phyloP scores from a whole-genome alignment of 2,329 filamentous ascomycete species.

The Fusarium chlamydosporum region DNA sequence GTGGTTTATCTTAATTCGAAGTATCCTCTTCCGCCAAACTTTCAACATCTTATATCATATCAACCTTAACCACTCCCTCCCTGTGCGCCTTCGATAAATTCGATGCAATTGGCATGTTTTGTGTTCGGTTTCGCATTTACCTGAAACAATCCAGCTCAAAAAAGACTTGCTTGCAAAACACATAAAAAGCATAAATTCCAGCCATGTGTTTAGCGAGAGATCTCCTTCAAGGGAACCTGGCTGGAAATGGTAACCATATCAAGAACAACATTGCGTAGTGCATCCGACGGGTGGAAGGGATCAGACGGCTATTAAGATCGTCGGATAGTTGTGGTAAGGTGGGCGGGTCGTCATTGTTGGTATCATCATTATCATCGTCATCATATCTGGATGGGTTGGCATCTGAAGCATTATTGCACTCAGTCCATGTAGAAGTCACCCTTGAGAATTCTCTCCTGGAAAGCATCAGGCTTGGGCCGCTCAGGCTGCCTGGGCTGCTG shows the following conservation, averaged over 20 bases:
- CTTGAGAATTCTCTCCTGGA: constrained; percentile 97
- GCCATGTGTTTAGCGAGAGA: constrained; percentile 39
- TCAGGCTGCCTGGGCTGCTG: constrained; percentile 56
- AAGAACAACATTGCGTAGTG: constrained; percentile 31
- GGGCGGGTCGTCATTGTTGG: constrained; percentile 32
- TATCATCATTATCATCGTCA: constrained; percentile 45
- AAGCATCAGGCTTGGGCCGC: constrained; percentile 85
- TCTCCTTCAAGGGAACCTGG: constrained; percentile 31
- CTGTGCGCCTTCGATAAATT: constrained; percentile 33
- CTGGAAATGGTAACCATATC: constrained; percentile 31
- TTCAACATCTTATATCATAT: constrained; percentile 11
- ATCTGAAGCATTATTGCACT: constrained; percentile 43
- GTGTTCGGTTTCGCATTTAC: constrained; percentile 33
- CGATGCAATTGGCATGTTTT: constrained; percentile 33
- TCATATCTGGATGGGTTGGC: constrained; percentile 34
- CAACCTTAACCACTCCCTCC: constrained; percentile 25
- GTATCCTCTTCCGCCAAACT: constrained; percentile 12
- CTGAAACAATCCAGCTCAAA: constrained; percentile 22
- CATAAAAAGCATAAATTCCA: constrained; percentile 35
- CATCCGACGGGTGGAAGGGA: constrained; percentile 17
- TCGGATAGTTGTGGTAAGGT: constrained; percentile 27
- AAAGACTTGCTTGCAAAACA: constrained; percentile 36
- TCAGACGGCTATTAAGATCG: constrained; percentile 32
- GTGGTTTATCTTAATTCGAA: constrained; percentile 37
- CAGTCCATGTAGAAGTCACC: constrained; percentile 99